phyloP scores from a whole-genome alignment of 2,329 filamentous ascomycete genomes.

The Pseudocercospora ulei region DNA sequence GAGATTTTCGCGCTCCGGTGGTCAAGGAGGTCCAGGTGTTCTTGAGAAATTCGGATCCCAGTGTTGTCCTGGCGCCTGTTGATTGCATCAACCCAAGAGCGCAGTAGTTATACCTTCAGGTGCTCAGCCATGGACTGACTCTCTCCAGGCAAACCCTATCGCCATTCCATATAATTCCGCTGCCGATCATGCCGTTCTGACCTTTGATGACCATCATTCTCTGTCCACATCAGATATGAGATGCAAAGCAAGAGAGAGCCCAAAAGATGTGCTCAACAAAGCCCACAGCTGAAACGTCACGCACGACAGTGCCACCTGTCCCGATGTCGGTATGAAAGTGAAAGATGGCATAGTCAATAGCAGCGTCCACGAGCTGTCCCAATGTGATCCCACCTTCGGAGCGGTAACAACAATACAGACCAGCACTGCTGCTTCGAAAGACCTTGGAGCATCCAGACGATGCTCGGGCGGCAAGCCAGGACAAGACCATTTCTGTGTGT shows the following conservation, averaged over 20 bases:
- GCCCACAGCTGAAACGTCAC: background rate
- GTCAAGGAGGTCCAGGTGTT: background rate
- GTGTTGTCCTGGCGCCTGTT: background rate
- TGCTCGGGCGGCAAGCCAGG: conserved; percentile 15
- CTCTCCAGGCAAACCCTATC: background rate
- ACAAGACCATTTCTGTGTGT: conserved; percentile 10
- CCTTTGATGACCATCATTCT: no score
- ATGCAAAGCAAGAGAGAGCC: background rate
- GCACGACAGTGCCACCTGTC: conserved; percentile 2
- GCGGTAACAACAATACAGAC: conserved; percentile 10
- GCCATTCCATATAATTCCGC: background rate
- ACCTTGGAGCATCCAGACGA: conserved; percentile 14
- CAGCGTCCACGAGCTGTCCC: conserved; percentile 11
- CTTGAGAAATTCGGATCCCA: background rate
- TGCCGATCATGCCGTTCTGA: no score
- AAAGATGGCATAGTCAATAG: conserved; percentile 13
- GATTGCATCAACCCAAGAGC: background rate
- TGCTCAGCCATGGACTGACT: no score
- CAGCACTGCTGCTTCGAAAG: conserved; percentile 12
- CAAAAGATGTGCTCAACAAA: background rate
- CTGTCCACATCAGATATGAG: background rate
- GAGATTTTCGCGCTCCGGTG: background rate
- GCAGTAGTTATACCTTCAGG: no score
- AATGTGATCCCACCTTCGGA: conserved; percentile 10
- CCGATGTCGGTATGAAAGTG: conserved; percentile 15